These are phyloP conservation scores for Aciculosporium take DNA, from an alignment of 2,329 filamentous ascomycete species.

Conservation along the genomic window DNA sequence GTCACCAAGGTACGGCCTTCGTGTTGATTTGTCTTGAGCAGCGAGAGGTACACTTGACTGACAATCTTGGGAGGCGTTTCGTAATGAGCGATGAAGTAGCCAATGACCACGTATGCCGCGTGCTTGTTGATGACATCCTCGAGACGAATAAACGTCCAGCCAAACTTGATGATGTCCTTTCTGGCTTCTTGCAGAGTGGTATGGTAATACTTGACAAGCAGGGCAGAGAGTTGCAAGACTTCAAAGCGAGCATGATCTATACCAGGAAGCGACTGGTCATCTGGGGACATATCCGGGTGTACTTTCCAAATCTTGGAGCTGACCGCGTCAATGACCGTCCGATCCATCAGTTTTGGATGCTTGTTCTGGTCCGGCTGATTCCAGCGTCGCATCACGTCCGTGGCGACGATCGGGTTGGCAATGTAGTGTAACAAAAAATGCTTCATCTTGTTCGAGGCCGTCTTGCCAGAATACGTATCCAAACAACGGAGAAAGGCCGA, in stretches of 20 bases:
- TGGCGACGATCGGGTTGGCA: conserved; percentile 90
- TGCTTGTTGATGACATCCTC: conserved; percentile 99
- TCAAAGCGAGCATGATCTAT: conserved; percentile 96
- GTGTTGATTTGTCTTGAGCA: conserved; percentile 86
- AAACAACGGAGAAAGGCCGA: conserved; percentile 71
- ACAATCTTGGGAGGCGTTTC: conserved; percentile 95
- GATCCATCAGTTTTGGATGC: conserved; percentile 66
- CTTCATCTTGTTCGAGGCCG: conserved; percentile 76
- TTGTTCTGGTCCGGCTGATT: conserved; percentile 39
- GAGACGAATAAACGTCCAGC: conserved; percentile 96
- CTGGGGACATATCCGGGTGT: conserved; percentile 64
- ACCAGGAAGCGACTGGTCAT: conserved; percentile 70
- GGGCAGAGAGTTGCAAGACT: conserved; percentile 81
- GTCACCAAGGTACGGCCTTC: conserved; percentile 86
- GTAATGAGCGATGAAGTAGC: conserved; percentile 94
- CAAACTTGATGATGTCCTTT: conserved; percentile 98
- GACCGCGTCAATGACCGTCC: conserved; percentile 73
- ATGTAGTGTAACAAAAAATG: conserved; percentile 84
- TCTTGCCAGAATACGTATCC: conserved; percentile 69
- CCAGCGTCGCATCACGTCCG: conserved; percentile 85
- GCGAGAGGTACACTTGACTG: conserved; percentile 81
- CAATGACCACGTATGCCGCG: conserved; percentile 90
- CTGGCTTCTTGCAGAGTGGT: conserved; percentile 76
- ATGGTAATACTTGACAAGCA: conserved; percentile 91
- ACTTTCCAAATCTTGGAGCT: conserved; percentile 91